Evolutionary conservation across 2,329 filamentous ascomycete species (phyloP).

Genomic region (Trichoderma breve): DNA sequence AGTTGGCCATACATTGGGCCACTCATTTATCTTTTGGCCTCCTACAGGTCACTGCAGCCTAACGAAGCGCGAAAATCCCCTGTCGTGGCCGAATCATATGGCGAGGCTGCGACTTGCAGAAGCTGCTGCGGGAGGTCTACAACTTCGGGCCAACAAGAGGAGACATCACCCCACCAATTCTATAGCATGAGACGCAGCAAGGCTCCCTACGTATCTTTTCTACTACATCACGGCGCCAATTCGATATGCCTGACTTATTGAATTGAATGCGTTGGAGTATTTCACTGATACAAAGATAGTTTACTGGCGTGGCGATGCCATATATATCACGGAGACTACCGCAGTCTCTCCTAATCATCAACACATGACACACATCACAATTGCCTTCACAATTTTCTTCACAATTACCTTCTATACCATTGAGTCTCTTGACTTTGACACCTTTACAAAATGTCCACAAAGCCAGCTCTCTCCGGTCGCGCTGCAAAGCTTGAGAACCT

Average conservation of each 20-base stretch:
- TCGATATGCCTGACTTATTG: background rate
- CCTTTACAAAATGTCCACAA: background rate
- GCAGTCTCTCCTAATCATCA: background rate
- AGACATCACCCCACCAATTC: background rate
- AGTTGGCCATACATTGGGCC: background rate
- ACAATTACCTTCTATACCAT: background rate
- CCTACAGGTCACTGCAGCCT: background rate
- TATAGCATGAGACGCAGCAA: background rate
- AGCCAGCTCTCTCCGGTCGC: background rate
- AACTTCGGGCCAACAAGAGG: background rate
- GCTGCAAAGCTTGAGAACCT: constrained; percentile 15
- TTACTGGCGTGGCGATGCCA: background rate
- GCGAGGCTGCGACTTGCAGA: constrained; percentile 3
- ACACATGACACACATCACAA: background rate
- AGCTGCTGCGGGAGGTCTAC: constrained; percentile 3
- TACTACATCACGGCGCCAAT: background rate
- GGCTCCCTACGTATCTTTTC: background rate
- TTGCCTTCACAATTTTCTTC: background rate
- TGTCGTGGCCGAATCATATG: constrained; percentile 6
- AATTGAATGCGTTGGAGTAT: background rate
- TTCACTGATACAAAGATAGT: background rate
- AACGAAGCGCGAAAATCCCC: background rate
- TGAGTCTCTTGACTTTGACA: background rate
- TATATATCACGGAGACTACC: background rate
- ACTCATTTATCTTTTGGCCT: background rate